These are phyloP conservation scores for Hamigera avellanea DNA, from an alignment of 495 filamentous ascomycete species.

Conservation along the genomic window DNA sequence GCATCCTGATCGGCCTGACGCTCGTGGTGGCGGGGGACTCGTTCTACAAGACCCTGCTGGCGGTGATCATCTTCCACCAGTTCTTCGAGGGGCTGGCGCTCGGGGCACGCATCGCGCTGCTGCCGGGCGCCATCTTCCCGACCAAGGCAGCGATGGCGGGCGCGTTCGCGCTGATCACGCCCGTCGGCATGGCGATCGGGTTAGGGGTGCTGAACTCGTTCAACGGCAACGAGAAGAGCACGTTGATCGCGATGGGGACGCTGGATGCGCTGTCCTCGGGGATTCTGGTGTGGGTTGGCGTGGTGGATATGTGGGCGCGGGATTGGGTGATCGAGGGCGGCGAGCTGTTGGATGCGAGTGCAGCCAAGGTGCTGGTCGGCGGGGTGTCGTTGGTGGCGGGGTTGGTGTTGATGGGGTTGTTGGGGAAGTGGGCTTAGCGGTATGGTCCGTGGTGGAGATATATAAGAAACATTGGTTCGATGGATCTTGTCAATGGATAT, in stretches of 20 bases:
- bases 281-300: slow-evolving; percentile 47
- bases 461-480: too few species aligned
- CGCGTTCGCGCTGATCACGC: slow-evolving; percentile 56
- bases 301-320: slow-evolving; percentile 51
- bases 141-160: slow-evolving; percentile 54
- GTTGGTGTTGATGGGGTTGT: slow-evolving; percentile 65
- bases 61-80: slow-evolving; percentile 4
- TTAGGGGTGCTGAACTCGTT: slow-evolving; percentile 48
- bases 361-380: slow-evolving; percentile 56
- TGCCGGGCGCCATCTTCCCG: slow-evolving; percentile 42
- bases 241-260: slow-evolving; percentile 52
- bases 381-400: slow-evolving; percentile 58
- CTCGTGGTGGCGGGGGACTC: slow-evolving; percentile 28
- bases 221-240: slow-evolving; percentile 50
- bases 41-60: too few species aligned
- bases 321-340: slow-evolving; percentile 54
- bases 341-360: slow-evolving; percentile 46
- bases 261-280: slow-evolving; percentile 61
- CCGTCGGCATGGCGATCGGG: slow-evolving; percentile 73
- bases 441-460: too few species aligned
- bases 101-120: slow-evolving; percentile 54
- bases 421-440: slow-evolving; percentile 73
- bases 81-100: slow-evolving; percentile 60
- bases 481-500: too few species aligned
- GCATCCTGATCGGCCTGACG: slow-evolving; percentile 31